Evolutionary conservation across 2,329 filamentous ascomycete species (phyloP).

Genomic region (Seiridium unicorne): DNA sequence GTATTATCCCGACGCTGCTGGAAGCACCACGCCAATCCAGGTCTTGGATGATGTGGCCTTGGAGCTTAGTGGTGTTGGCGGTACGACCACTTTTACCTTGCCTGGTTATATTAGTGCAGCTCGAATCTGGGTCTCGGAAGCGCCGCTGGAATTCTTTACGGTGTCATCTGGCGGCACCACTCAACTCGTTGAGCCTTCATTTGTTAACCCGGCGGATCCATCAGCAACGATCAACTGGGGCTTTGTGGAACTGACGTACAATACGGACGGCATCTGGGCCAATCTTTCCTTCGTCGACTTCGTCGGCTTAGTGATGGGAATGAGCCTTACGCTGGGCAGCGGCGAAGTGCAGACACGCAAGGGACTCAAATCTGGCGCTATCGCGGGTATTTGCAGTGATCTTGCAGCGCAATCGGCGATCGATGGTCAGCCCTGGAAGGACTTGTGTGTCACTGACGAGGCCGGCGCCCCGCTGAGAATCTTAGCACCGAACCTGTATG

Average conservation of each 20-base stretch:
- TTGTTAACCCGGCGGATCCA: conserved; percentile 40
- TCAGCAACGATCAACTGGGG: conserved; percentile 45
- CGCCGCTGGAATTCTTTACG: conserved; percentile 38
- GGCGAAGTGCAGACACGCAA: conserved; percentile 35
- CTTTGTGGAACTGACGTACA: conserved; percentile 48
- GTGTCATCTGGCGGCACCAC: conserved; percentile 26
- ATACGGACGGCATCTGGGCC: conserved; percentile 36
- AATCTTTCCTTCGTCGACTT: conserved; percentile 54
- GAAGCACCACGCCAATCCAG: background rate
- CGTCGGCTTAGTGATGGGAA: conserved; percentile 48
- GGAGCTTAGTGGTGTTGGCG: conserved; percentile 26
- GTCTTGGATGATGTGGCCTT: background rate
- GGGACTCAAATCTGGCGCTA: conserved; percentile 35
- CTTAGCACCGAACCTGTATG: conserved; percentile 41
- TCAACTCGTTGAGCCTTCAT: conserved; percentile 46
- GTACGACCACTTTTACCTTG: conserved; percentile 34
- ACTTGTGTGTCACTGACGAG: conserved; percentile 38
- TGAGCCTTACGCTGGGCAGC: conserved; percentile 37
- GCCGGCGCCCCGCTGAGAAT: conserved; percentile 39
- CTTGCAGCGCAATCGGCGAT: conserved; percentile 32
- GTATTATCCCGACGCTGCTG: conserved; percentile 4
- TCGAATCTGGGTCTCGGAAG: conserved; percentile 41
- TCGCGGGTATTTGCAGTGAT: conserved; percentile 38
- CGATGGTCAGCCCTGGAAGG: conserved; percentile 42
- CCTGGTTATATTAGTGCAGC: conserved; percentile 37